Evolutionary conservation across 2,329 filamentous ascomycete genomes (phyloP).

Genomic region (Cytospora paraplurivora): DNA sequence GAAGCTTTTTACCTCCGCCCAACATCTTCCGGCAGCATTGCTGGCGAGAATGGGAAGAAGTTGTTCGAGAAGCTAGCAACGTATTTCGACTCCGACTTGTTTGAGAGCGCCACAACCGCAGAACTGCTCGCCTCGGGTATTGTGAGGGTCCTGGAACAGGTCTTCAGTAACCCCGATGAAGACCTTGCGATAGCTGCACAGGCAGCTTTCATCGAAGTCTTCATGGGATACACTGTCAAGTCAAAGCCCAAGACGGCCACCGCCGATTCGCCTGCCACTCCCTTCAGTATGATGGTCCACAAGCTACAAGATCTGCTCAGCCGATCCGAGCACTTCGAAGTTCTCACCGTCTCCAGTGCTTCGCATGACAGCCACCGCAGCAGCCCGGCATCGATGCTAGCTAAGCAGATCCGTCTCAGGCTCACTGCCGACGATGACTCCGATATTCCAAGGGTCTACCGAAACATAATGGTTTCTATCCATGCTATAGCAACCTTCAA

Average conservation of each 20-base stretch:
- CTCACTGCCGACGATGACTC: slow-evolving; percentile 88
- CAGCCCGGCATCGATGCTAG: slow-evolving; percentile 91
- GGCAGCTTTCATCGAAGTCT: slow-evolving; percentile 84
- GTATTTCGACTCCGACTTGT: slow-evolving; percentile 85
- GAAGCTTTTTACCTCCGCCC: slow-evolving; percentile 67
- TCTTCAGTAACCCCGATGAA: slow-evolving; percentile 75
- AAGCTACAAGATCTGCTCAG: slow-evolving; percentile 96
- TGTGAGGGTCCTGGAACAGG: slow-evolving; percentile 77
- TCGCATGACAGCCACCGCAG: slow-evolving; percentile 69
- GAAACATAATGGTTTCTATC: slow-evolving; percentile 97
- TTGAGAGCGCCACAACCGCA: slow-evolving; percentile 93
- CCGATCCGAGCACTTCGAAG: slow-evolving; percentile 96
- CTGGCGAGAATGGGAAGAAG: slow-evolving; percentile 56
- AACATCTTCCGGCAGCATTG: slow-evolving; percentile 46
- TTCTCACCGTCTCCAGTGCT: slow-evolving; percentile 89
- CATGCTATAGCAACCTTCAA: slow-evolving; percentile 99
- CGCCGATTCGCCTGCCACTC: slow-evolving; percentile 71
- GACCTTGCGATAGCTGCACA: slow-evolving; percentile 67
- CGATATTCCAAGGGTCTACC: slow-evolving; percentile 82
- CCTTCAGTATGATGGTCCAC: slow-evolving; percentile 87
- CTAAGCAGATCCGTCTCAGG: slow-evolving; percentile 89
- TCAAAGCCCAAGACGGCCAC: slow-evolving; percentile 65
- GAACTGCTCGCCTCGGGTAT: slow-evolving; percentile 90
- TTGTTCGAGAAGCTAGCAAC: slow-evolving; percentile 76
- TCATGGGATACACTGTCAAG: slow-evolving; percentile 77